Evolutionary conservation across 1,284 basidiomycete species (phyloP).

Genomic region (Irpex sp.): DNA sequence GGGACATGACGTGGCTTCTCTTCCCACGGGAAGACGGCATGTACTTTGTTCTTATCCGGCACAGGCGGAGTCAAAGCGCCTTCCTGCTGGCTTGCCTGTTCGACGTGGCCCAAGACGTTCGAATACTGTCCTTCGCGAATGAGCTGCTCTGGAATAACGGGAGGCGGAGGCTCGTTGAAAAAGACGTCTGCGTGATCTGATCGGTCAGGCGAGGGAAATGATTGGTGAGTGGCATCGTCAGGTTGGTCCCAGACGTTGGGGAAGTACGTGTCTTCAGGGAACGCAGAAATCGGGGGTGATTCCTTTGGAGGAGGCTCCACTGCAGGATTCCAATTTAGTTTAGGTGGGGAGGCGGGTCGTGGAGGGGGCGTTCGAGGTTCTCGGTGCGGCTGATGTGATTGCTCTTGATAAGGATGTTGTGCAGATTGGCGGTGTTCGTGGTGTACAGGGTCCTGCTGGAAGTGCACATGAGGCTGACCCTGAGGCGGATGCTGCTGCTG

Average conservation of each 20-base stretch:
- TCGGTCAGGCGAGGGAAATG: conserved; percentile 22
- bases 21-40: conserved; percentile 94
- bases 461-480: not conserved
- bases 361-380: conserved; percentile 18
- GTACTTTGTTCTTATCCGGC: conserved; percentile 72
- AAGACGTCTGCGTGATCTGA: conserved; percentile 38
- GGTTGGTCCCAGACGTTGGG: conserved; percentile 68
- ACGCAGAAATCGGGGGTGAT: conserved; percentile 44
- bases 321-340: conserved; percentile 63
- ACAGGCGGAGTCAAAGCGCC: conserved; percentile 30
- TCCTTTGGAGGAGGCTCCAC: conserved; percentile 67
- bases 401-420: not conserved
- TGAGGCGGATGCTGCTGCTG: not conserved
- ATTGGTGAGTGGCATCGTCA: conserved; percentile 30
- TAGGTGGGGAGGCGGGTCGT: conserved; percentile 54
- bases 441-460: not conserved
- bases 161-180: conserved; percentile 53
- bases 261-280: conserved; percentile 65
- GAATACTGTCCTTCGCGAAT: conserved; percentile 58
- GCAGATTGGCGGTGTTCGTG: not conserved
- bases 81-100: conserved; percentile 19
- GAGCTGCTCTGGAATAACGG: conserved; percentile 55
- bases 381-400: conserved; percentile 5
- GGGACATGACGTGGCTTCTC: conserved; percentile 58
- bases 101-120: conserved; percentile 47